Percentiles rank a stretch among this genome's conserved stretches.
Evolutionary conservation across 2,329 filamentous ascomycete species (phyloP).

Genomic region (Penicillium sp.): DNA sequence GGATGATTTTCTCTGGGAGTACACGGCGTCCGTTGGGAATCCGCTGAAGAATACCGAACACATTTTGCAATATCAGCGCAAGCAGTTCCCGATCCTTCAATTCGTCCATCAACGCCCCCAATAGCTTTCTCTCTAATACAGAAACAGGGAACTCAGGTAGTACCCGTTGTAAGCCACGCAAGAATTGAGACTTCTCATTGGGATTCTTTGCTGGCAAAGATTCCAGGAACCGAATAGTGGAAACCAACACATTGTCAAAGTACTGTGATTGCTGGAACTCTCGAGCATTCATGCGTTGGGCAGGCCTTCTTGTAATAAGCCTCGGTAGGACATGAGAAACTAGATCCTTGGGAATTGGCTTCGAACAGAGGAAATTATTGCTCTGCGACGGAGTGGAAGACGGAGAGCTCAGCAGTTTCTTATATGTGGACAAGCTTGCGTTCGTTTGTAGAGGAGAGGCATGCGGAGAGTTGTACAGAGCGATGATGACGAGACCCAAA

Average conservation of each 20-base stretch:
- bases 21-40: slow-evolving; percentile 73
- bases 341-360: slow-evolving; percentile 76
- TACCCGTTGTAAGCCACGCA: slow-evolving; percentile 83
- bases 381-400: slow-evolving; percentile 72
- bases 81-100: slow-evolving; percentile 87
- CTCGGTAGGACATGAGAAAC: slow-evolving; percentile 72
- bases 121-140: slow-evolving; percentile 89
- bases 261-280: slow-evolving; percentile 95
- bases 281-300: slow-evolving; percentile 78
- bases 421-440: slow-evolving; percentile 78
- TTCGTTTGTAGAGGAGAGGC: slow-evolving; percentile 79
- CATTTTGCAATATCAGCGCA: slow-evolving; percentile 80
- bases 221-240: slow-evolving; percentile 92
- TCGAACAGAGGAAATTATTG: slow-evolving; percentile 82
- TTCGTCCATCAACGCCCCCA: slow-evolving; percentile 86
- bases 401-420: slow-evolving; percentile 74
- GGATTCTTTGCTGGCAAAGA: slow-evolving; percentile 86
- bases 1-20: slow-evolving; percentile 84
- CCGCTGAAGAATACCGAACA: slow-evolving; percentile 82
- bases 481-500: slow-evolving; percentile 79
- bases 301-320: slow-evolving; percentile 81
- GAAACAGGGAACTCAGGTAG: slow-evolving; percentile 88
- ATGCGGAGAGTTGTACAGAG: slow-evolving; percentile 94
- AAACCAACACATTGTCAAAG: slow-evolving; percentile 95
- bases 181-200: slow-evolving; percentile 85